Evolutionary conservation across 2,329 filamentous ascomycete genomes (phyloP).

Genomic region (Claviceps humidiphila): DNA sequence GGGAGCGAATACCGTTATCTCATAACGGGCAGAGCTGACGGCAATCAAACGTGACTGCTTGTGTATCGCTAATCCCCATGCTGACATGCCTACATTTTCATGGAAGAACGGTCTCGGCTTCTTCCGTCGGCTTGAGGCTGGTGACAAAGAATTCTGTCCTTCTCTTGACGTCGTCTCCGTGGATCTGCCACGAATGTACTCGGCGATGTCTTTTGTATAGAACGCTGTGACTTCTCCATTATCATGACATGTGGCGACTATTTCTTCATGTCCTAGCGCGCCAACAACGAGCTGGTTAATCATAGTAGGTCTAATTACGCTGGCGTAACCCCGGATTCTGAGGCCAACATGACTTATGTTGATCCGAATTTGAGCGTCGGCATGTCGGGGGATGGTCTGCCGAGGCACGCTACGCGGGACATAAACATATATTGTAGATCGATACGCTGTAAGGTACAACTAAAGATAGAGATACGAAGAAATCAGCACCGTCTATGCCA

Average conservation of each 20-base stretch:
- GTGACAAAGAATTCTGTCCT: not conserved
- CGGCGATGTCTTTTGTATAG: constrained; percentile 42
- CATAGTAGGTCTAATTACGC: constrained; percentile 38
- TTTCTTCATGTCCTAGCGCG: constrained; percentile 55
- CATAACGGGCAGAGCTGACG: constrained; percentile 60
- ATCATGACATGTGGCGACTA: constrained; percentile 55
- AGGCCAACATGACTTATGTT: constrained; percentile 28
- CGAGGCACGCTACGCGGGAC: constrained; percentile 30
- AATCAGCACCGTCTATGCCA: constrained; percentile 2
- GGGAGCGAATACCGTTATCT: constrained; percentile 40
- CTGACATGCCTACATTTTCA: constrained; percentile 62
- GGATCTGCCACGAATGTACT: constrained; percentile 24
- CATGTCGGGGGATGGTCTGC: constrained; percentile 33
- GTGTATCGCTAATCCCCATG: constrained; percentile 84
- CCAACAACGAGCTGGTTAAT: constrained; percentile 59
- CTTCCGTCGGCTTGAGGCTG: constrained; percentile 1
- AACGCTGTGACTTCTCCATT: constrained; percentile 66
- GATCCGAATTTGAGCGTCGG: constrained; percentile 38
- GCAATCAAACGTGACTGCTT: constrained; percentile 71
- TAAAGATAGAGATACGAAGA: constrained; percentile 11
- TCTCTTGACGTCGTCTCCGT: constrained; percentile 4
- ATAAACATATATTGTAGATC: constrained; percentile 44
- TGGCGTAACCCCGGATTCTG: constrained; percentile 38
- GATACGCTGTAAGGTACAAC: constrained; percentile 50
- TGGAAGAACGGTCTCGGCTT: constrained; percentile 49